These are phyloP conservation scores for Pleurotus tuoliensis DNA, from an alignment of 768 basidiomycete genomes.

Conservation along the genomic window DNA sequence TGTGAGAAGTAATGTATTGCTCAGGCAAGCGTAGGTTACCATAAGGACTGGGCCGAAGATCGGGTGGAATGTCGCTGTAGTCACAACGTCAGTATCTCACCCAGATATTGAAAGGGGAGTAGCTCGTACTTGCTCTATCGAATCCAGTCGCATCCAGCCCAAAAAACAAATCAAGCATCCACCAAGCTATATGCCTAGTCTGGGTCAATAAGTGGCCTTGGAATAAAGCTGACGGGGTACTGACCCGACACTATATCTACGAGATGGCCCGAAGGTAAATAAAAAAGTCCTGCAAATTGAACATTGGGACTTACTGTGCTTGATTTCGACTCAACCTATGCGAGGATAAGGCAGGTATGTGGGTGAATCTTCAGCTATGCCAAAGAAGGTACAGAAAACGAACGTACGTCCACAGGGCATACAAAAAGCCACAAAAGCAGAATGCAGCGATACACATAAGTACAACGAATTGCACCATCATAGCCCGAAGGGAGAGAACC, in stretches of 20 bases:
- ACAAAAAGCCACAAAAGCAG: slow-evolving; percentile 90
- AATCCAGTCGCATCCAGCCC: slow-evolving; percentile 95
- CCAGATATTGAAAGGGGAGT: background rate
- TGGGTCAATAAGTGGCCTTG: slow-evolving; percentile 19
- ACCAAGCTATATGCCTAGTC: slow-evolving; percentile 70
- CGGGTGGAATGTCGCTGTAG: slow-evolving; percentile 71
- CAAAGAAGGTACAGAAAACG: background rate
- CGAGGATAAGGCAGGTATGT: background rate
- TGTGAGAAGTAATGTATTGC: slow-evolving; percentile 89
- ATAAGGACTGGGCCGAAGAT: slow-evolving; percentile 90
- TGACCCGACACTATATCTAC: slow-evolving; percentile 28
- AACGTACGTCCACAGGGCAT: slow-evolving; percentile 90
- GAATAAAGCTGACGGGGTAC: slow-evolving; percentile 21
- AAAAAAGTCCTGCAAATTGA: background rate
- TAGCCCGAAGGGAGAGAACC: slow-evolving; percentile 82
- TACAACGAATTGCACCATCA: slow-evolving; percentile 87
- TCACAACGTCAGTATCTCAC: background rate
- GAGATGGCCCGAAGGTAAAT: background rate
- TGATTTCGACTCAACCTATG: slow-evolving; percentile 62
- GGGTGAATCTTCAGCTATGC: background rate
- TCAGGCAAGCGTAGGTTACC: slow-evolving; percentile 87
- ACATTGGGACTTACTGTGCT: slow-evolving; percentile 39
- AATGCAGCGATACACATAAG: slow-evolving; percentile 84
- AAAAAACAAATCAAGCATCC: slow-evolving; percentile 93
- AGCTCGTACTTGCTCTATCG: slow-evolving; percentile 64